Conservation (phyloP, 495 filamentous ascomycete genomes). For the Baudoinia panamericana region DNA sequence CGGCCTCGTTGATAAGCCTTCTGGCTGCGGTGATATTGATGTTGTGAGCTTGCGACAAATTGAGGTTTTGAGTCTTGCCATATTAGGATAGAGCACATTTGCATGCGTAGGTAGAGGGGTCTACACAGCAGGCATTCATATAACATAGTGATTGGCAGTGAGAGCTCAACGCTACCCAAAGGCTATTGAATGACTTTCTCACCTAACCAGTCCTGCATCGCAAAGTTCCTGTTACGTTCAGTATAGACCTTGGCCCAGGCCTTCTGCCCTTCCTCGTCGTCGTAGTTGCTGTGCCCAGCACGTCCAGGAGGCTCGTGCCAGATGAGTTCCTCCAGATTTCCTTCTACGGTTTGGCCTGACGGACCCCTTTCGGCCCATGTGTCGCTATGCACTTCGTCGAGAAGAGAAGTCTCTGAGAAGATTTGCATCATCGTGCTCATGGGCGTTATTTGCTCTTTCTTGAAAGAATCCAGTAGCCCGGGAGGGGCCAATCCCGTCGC, state of each 20-base stretch:
- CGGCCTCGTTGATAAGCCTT: background rate
- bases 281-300: background rate
- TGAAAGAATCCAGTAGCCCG: conserved; percentile 26
- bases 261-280: conserved; percentile 4
- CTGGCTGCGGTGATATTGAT: too few species aligned
- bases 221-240: conserved; percentile 19
- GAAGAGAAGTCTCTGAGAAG: conserved; percentile 13
- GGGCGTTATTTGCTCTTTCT: conserved; percentile 32
- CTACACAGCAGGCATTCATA: too few species aligned
- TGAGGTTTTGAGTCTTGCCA: too few species aligned
- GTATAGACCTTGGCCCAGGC: conserved; percentile 15
- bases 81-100: too few species aligned
- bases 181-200: background rate
- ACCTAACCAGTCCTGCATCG: conserved; percentile 11
- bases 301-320: conserved; percentile 7
- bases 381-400: conserved; percentile 4
- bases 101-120: too few species aligned
- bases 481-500: conserved; percentile 29
- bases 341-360: conserved; percentile 18
- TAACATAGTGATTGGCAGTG: background rate
- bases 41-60: too few species aligned
- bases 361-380: conserved; percentile 14
- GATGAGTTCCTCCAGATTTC: conserved; percentile 12
- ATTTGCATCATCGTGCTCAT: conserved; percentile 29
- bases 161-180: background rate